These are phyloP conservation scores for Aspergillus egyptiacus DNA, from an alignment of 495 filamentous ascomycete genomes.

Conservation along the genomic window DNA sequence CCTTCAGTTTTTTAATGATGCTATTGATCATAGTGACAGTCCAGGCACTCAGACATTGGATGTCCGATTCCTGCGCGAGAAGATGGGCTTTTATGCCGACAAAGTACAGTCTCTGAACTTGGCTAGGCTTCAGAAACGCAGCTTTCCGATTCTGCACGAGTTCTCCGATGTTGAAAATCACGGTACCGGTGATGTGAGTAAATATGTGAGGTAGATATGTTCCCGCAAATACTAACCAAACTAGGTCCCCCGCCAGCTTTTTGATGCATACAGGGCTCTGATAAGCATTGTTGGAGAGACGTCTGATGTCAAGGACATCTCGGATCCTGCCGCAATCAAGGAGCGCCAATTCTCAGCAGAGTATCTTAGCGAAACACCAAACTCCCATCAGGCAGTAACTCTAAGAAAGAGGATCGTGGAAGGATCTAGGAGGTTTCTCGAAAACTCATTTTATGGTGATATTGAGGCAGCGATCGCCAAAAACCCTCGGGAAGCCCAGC, in stretches of 20 bases:
- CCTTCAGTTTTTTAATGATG: slow-evolving; percentile 60
- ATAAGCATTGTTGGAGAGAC: slow-evolving; percentile 66
- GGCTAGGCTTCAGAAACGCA: slow-evolving; percentile 55
- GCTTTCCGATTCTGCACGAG: slow-evolving; percentile 64
- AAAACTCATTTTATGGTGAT: slow-evolving; percentile 64
- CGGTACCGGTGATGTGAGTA: slow-evolving; percentile 56
- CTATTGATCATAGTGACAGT: slow-evolving; percentile 47
- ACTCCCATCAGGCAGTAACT: slow-evolving; percentile 51
- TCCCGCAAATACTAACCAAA: slow-evolving; percentile 15
- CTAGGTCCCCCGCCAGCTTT: slow-evolving; percentile 58
- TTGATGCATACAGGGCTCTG: slow-evolving; percentile 72
- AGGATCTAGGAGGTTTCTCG: slow-evolving; percentile 69
- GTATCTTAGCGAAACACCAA: slow-evolving; percentile 66
- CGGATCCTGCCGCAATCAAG: slow-evolving; percentile 50
- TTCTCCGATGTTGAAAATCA: slow-evolving; percentile 65
- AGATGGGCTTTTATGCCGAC: slow-evolving; percentile 69
- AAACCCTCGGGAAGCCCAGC: slow-evolving; percentile 79
- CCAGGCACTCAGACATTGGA: slow-evolving; percentile 48
- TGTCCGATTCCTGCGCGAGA: slow-evolving; percentile 68
- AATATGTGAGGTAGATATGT: background rate
- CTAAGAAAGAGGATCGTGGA: slow-evolving; percentile 70
- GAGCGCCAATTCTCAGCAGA: slow-evolving; percentile 70
- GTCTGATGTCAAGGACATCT: slow-evolving; percentile 43
- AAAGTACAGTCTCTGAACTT: slow-evolving; percentile 72
- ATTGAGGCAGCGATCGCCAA: slow-evolving; percentile 70